phyloP scores from a whole-genome alignment of 176 grass and related monocot species.

The Eragrostis nindensis region DNA sequence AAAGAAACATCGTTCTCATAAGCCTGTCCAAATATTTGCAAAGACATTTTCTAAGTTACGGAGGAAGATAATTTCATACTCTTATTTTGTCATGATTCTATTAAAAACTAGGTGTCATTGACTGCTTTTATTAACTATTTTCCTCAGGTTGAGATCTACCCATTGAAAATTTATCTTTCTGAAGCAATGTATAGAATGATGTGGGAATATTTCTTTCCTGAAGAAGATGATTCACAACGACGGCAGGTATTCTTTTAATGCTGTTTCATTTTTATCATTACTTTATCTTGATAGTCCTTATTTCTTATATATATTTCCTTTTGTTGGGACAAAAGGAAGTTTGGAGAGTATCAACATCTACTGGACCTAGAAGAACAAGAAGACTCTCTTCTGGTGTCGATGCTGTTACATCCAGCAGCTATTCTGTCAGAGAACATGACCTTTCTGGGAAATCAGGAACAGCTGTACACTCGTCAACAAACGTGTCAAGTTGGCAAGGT shows the following conservation, averaged over 20 bases:
- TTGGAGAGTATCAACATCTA: constrained; percentile 97
- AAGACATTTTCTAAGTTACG: no score
- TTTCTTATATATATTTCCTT: constrained; percentile 32
- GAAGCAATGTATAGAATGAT: constrained; percentile 99
- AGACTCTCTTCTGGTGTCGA: constrained; percentile 72
- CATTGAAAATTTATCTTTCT: constrained; percentile 93
- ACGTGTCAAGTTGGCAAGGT: constrained; percentile 51
- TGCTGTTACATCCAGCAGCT: constrained; percentile 74
- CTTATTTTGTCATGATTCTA: constrained; percentile 25
- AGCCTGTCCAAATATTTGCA: neutral
- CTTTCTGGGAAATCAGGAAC: constrained; percentile 61
- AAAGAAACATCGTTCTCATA: neutral
- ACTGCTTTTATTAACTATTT: constrained; percentile 48
- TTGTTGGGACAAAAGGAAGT: constrained; percentile 67
- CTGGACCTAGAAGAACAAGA: constrained; percentile 81
- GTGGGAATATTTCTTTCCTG: constrained; percentile 99
- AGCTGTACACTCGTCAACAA: constrained; percentile 51
- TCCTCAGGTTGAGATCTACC: constrained; percentile 93
- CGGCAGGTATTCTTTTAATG: constrained; percentile 65
- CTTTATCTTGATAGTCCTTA: constrained; percentile 15
- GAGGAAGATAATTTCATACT: constrained; percentile 15
- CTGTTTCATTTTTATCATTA: neutral
- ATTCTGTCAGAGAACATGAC: constrained; percentile 76
- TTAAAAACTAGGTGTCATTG: constrained; percentile 3
- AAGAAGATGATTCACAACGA: constrained; percentile 98